phyloP scores from a whole-genome alignment of 2,329 filamentous ascomycete species.

The Didymella sp. region DNA sequence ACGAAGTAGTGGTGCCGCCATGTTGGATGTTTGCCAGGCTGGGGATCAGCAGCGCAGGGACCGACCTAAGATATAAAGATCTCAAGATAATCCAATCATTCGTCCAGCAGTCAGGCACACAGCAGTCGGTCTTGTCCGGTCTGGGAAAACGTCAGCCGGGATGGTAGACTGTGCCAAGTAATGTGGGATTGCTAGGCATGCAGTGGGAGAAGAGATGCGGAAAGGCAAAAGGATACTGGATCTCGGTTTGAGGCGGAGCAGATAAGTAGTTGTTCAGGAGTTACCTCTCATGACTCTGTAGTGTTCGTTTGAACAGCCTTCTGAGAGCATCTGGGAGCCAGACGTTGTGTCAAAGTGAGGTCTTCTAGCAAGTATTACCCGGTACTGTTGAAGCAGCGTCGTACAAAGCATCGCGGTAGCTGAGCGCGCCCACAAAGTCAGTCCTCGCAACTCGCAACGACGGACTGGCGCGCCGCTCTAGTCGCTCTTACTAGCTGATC shows the following conservation, averaged over 20 bases:
- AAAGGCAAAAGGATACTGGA: constrained; percentile 26
- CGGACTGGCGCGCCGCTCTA: constrained; percentile 9
- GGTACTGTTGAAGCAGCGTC: background rate
- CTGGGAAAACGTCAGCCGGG: constrained; percentile 44
- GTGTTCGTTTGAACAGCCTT: background rate
- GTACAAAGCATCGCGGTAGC: constrained; percentile 3
- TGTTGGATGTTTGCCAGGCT: constrained; percentile 24
- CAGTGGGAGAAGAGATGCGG: constrained; percentile 31
- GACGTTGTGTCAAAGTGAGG: background rate
- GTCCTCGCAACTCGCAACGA: constrained; percentile 7
- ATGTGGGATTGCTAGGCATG: constrained; percentile 38
- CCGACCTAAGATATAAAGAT: constrained; percentile 33
- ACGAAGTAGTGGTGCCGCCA: constrained; percentile 38
- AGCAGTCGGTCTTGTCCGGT: constrained; percentile 36
- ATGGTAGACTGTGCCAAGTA: constrained; percentile 36
- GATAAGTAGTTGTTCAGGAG: background rate
- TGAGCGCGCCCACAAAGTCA: background rate
- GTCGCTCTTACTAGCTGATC: constrained; percentile 10
- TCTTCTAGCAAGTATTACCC: background rate
- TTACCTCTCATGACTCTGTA: constrained; percentile 1
- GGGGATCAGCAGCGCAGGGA: constrained; percentile 38
- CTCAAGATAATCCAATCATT: constrained; percentile 17
- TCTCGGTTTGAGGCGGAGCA: constrained; percentile 30
- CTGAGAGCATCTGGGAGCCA: constrained; percentile 5
- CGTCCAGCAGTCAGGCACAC: constrained; percentile 32